Evolutionary conservation across 2,329 filamentous ascomycete genomes (phyloP).

Genomic region (Dothidotthia symphoricarpi): DNA sequence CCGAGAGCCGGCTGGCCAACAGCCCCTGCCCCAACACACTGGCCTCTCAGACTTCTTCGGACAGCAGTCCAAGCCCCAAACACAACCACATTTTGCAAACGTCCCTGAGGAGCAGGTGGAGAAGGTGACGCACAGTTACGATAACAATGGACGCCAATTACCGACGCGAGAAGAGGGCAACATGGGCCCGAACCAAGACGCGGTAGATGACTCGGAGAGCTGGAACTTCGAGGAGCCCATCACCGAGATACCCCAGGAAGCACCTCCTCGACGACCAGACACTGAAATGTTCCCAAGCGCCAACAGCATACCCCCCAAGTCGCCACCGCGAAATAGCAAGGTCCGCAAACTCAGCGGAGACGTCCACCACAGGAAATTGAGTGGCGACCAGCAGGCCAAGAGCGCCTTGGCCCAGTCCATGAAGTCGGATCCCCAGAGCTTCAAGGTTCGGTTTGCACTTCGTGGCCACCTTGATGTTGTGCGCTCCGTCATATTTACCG

Average conservation of each 20-base stretch:
- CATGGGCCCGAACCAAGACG: slow-evolving; percentile 37
- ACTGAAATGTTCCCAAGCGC: slow-evolving; percentile 84
- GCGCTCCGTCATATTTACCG: slow-evolving; percentile 92
- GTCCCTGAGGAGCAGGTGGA: slow-evolving; percentile 57
- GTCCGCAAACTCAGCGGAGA: slow-evolving; percentile 75
- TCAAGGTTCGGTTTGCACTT: slow-evolving; percentile 90
- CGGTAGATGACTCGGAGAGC: slow-evolving; percentile 61
- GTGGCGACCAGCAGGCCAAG: slow-evolving; percentile 62
- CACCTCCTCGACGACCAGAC: slow-evolving; percentile 67
- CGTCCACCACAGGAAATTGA: slow-evolving; percentile 55
- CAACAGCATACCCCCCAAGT: slow-evolving; percentile 74
- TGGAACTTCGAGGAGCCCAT: slow-evolving; percentile 91
- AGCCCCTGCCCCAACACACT: slow-evolving; percentile 40
- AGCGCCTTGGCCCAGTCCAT: slow-evolving; percentile 43
- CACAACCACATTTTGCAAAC: slow-evolving; percentile 41
- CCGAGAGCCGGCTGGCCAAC: slow-evolving; percentile 45
- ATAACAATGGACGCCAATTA: slow-evolving; percentile 57
- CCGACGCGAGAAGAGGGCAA: slow-evolving; percentile 45
- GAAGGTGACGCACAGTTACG: slow-evolving; percentile 58
- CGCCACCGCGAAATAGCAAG: slow-evolving; percentile 65
- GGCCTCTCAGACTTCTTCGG: slow-evolving; percentile 38
- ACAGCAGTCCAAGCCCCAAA: slow-evolving; percentile 31
- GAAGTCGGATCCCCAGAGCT: slow-evolving; percentile 70
- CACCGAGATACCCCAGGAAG: slow-evolving; percentile 56
- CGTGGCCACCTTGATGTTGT: slow-evolving; percentile 92